Base-by-base conservation (phyloP, 108 stramenopile species). In the Nannochloropsis salina region DNA sequence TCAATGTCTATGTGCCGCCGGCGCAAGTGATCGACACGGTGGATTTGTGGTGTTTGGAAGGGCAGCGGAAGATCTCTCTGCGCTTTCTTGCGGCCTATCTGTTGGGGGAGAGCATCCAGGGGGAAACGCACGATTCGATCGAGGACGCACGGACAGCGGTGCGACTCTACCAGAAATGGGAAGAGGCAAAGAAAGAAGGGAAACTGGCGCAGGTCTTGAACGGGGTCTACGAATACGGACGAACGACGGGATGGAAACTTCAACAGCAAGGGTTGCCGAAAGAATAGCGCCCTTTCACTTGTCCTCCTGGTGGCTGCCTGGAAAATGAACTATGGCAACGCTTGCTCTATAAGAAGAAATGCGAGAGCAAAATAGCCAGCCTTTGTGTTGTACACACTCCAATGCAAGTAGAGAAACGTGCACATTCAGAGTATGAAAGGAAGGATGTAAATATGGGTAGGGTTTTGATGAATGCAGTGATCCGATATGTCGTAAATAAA, bases 71-170 rank as follows among this genome's bases (percentile, higher is more conserved):
- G 89, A 93, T 97, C 42, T 94, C 95, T 1, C 91, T 99, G 44
- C 92, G 97, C 31, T 98, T 96, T 87, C 92, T 98, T 44, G 92
- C 94, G 10, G 94, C 96, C 85, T 95, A 92, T 84, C 91, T 98
- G 31, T 89, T 98, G 80, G 91, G 90, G 9, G 89, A 94, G 45
- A 96, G 95, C 87, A 96, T 98, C 91, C 97, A 99, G 89, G 94
- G 93, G 85, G 95, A 96, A 81, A 93, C 94, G 40, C 98, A 99
- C 88, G 97, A 98, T 83, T 95, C 95, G 43, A 92, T 97, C 74
- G 96, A 98, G 89, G 98, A 99, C 91, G 95, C 97, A 9, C 85
- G 85, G 42, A 86, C 83, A 41, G 85, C 88, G 15, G 44, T 89
- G 22, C 83, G 83, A 9, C 85, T 89, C 31, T 89, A 74, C 85